These are phyloP conservation scores for Aurantiochytrium sp. DNA, from an alignment of 108 stramenopile species.

Conservation along the genomic window DNA sequence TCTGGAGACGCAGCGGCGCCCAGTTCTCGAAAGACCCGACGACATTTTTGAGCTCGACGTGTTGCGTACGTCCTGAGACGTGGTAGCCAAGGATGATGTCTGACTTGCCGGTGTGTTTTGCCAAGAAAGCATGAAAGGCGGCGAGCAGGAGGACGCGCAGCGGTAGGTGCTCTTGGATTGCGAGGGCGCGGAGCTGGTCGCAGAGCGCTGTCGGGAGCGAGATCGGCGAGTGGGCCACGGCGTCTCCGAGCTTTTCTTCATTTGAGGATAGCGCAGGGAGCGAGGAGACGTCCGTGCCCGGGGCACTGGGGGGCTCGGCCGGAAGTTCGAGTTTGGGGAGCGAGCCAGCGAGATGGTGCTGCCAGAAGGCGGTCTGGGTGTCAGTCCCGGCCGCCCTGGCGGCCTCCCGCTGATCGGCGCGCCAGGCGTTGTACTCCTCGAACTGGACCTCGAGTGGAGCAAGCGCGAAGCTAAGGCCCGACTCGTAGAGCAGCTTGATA, in stretches of 20 bases:
- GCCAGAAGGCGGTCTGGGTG: neutral
- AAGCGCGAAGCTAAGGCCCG: neutral
- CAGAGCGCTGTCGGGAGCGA: neutral
- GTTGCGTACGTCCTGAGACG: neutral
- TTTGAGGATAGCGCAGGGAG: neutral
- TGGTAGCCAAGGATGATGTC: constrained; percentile 7
- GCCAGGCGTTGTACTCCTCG: constrained; percentile 5
- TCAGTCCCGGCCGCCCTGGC: neutral
- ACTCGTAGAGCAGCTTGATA: constrained; percentile 4
- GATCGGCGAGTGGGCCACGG: neutral
- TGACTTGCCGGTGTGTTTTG: neutral
- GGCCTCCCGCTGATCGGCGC: neutral
- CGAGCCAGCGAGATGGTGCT: neutral
- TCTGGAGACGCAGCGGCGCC: neutral
- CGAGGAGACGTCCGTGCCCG: neutral
- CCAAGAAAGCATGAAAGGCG: neutral
- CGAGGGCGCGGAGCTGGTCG: neutral
- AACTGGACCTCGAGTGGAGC: constrained; percentile 10
- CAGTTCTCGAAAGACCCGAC: neutral
- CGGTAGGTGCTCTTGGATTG: neutral
- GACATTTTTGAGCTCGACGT: constrained; percentile 6
- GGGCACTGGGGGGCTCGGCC: neutral
- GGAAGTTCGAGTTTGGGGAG: constrained; percentile 9
- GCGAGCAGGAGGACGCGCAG: neutral
- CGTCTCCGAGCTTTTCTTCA: neutral